Evolutionary conservation across 257 asterid genomes (phyloP).

Genomic region (Phtheirospermum japonicum): DNA sequence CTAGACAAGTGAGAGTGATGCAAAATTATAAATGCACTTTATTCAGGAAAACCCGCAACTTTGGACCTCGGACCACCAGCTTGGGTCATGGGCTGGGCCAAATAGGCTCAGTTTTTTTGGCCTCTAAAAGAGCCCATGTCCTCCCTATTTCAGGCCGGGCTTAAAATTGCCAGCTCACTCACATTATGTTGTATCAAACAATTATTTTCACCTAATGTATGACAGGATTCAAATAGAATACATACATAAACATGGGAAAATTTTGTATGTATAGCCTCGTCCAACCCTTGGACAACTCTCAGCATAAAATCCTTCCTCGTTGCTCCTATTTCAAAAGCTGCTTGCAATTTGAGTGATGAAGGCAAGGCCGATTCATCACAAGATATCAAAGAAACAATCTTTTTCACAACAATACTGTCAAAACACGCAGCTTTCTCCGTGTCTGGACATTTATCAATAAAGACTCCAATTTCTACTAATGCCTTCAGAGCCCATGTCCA

Average conservation of each 20-base stretch:
- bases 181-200: background rate
- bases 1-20: conserved; percentile 7
- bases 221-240: conserved; percentile 29
- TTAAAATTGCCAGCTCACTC: background rate
- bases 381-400: conserved; percentile 52
- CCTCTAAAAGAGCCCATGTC: too few species aligned
- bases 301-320: conserved; percentile 60
- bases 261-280: conserved; percentile 53
- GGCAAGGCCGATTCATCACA: conserved; percentile 56
- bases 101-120: too few species aligned
- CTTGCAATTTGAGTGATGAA: conserved; percentile 60
- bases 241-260: conserved; percentile 73
- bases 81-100: too few species aligned
- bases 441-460: conserved; percentile 47
- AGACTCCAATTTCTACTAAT: conserved; percentile 64
- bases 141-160: too few species aligned
- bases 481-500: conserved; percentile 69
- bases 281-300: conserved; percentile 57
- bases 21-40: conserved; percentile 15
- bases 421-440: conserved; percentile 55
- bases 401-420: conserved; percentile 63
- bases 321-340: conserved; percentile 67
- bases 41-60: background rate
- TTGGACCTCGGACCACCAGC: too few species aligned
- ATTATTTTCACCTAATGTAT: conserved; percentile 6